A percentile compares a stretch with the other conserved stretches of the same genome.
phyloP scores from a whole-genome alignment of 1,284 basidiomycete species.

The Ustilago crameri region DNA sequence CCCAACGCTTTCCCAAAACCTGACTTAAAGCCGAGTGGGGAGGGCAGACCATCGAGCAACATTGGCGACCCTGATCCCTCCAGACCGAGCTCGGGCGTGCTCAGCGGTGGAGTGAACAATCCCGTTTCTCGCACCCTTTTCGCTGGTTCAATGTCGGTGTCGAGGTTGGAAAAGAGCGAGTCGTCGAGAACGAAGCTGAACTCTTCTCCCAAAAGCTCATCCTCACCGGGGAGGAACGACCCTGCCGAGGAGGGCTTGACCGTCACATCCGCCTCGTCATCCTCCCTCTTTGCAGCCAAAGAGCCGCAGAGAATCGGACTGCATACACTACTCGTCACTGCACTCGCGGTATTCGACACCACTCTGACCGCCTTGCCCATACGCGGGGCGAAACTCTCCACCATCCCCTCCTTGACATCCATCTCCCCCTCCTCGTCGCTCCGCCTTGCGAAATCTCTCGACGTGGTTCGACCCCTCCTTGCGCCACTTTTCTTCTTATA shows the following conservation, averaged over 20 bases:
- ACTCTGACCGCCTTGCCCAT: constrained; percentile 12
- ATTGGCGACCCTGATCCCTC: constrained; percentile 20
- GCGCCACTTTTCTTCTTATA: constrained; percentile 3
- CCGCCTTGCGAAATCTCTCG: constrained; percentile 3
- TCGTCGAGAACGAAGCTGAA: constrained; percentile 36
- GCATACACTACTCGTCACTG: constrained; percentile 7
- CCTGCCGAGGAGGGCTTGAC: not conserved
- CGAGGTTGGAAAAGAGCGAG: not conserved
- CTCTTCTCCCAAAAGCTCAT: constrained; percentile 14
- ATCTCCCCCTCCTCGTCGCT: not conserved
- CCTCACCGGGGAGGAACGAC: not conserved
- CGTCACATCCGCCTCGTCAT: constrained; percentile 13
- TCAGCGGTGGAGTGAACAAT: constrained; percentile 31
- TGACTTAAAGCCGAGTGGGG: constrained; percentile 8
- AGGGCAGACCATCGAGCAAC: constrained; percentile 22
- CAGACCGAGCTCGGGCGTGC: constrained; percentile 36
- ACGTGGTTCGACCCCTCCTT: not conserved
- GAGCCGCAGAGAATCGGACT: constrained; percentile 24
- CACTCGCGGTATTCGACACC: constrained; percentile 17
- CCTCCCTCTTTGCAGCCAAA: constrained; percentile 9
- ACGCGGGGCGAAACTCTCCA: constrained; percentile 6
- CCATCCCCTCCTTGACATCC: constrained; percentile 7
- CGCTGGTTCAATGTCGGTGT: not conserved
- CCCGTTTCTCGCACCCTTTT: constrained; percentile 1
- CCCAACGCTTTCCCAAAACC: not conserved